A percentile compares a stretch with the other conserved stretches of the same genome.
These are phyloP conservation scores for Ramalina intermedia DNA, from an alignment of 495 filamentous ascomycete genomes.

Conservation along the genomic window DNA sequence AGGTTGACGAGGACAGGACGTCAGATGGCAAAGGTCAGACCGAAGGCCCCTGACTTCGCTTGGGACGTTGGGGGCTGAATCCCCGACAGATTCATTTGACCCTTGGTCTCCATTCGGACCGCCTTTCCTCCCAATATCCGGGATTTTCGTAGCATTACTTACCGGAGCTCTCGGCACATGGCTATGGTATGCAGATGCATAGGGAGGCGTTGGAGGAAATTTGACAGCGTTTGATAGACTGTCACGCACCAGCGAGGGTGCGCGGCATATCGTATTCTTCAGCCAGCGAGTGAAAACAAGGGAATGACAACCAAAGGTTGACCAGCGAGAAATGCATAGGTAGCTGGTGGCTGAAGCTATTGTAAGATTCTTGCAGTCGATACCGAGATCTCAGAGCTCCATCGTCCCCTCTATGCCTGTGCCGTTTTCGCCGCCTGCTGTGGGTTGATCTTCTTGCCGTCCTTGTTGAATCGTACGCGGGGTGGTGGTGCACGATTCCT, in stretches of 20 bases:
- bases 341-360: background rate
- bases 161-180: slow-evolving; percentile 1
- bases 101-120: background rate
- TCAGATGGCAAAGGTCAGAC: background rate
- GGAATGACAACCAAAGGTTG: too few relatives aligned
- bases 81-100: background rate
- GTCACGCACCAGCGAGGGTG: too few relatives aligned
- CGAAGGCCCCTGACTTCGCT: background rate
- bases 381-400: background rate
- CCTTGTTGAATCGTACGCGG: slow-evolving; percentile 98
- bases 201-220: background rate
- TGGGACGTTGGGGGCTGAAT: background rate
- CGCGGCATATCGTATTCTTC: too few relatives aligned
- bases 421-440: slow-evolving; percentile 61
- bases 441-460: slow-evolving; percentile 98
- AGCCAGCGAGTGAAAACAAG: too few relatives aligned
- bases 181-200: background rate
- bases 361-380: background rate
- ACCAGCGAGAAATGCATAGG: background rate
- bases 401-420: slow-evolving; percentile 23
- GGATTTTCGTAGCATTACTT: slow-evolving; percentile 3
- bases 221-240: background rate
- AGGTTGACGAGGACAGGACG: background rate
- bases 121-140: slow-evolving; percentile 1
- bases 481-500: slow-evolving; percentile 98